phyloP scores from a whole-genome alignment of 2,329 filamentous ascomycete genomes.

The Phialophora tarda region DNA sequence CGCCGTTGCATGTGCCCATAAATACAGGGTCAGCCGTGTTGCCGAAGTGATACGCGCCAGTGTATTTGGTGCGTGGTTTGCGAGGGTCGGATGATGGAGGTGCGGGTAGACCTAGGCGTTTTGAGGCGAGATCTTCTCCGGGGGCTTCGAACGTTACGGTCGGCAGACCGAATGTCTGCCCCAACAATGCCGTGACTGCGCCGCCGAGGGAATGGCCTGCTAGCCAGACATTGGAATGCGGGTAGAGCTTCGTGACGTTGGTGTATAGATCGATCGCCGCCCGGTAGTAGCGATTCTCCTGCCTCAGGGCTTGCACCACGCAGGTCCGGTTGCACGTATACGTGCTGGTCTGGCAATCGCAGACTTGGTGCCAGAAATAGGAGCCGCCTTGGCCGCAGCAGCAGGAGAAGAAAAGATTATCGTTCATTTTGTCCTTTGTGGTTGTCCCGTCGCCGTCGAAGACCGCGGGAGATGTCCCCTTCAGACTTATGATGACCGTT shows the following conservation, averaged over 20 bases:
- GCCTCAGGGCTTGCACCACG: conserved; percentile 72
- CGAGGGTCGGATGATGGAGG: conserved; percentile 78
- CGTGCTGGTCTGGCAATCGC: conserved; percentile 84
- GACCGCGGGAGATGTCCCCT: conserved; percentile 86
- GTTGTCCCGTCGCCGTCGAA: conserved; percentile 98
- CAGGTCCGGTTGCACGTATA: conserved; percentile 95
- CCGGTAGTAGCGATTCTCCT: conserved; percentile 90
- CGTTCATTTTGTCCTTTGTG: conserved; percentile 95
- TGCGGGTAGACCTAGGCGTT: conserved; percentile 80
- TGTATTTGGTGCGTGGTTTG: conserved; percentile 70
- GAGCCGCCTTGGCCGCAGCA: conserved; percentile 94
- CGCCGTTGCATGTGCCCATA: conserved; percentile 90
- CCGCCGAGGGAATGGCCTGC: conserved; percentile 92
- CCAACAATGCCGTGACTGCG: conserved; percentile 83
- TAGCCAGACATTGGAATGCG: conserved; percentile 82
- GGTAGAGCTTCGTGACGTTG: conserved; percentile 89
- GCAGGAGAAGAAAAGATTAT: conserved; percentile 97
- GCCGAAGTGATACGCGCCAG: conserved; percentile 86
- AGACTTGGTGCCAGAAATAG: conserved; percentile 88
- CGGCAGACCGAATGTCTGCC: conserved; percentile 87
- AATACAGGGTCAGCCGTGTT: conserved; percentile 95
- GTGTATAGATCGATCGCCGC: conserved; percentile 87
- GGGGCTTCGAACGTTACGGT: conserved; percentile 93
- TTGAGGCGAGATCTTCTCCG: conserved; percentile 85
- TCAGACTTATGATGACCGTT: conserved; percentile 88